These are phyloP conservation scores for Podochytrium sp. DNA, from an alignment of 192 early-diverging fungal genomes.

Conservation along the genomic window DNA sequence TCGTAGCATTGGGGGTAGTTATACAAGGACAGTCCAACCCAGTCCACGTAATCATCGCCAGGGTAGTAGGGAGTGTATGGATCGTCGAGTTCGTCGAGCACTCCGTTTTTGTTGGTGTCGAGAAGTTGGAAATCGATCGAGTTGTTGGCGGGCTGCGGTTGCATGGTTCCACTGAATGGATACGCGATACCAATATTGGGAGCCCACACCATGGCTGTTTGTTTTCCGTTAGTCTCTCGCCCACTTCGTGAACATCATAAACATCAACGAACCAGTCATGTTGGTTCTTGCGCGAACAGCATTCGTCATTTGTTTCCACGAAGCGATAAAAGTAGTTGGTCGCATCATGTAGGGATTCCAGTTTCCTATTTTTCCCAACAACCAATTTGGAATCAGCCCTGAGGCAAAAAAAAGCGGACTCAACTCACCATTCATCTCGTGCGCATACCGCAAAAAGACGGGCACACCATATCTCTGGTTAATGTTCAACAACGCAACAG, in stretches of 20 bases:
- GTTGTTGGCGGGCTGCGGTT: background rate
- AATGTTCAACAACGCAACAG: conserved; percentile 17
- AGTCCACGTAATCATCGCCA: conserved; percentile 41
- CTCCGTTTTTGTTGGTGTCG: conserved; percentile 44
- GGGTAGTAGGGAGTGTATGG: conserved; percentile 44
- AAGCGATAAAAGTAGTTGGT: conserved; percentile 29
- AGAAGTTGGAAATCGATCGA: conserved; percentile 19
- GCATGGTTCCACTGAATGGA: conserved; percentile 2
- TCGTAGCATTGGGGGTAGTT: conserved; percentile 30
- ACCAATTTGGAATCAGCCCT: background rate
- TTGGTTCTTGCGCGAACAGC: conserved; percentile 39
- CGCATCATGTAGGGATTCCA: conserved; percentile 34
- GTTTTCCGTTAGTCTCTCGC: background rate
- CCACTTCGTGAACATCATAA: background rate
- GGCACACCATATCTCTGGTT: conserved; percentile 41
- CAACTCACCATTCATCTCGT: conserved; percentile 58
- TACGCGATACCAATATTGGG: conserved; percentile 48
- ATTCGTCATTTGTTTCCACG: conserved; percentile 34
- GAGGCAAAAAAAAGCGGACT: background rate
- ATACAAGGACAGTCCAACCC: conserved; percentile 37
- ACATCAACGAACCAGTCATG: conserved; percentile 37
- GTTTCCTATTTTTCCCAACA: conserved; percentile 14
- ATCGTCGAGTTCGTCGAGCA: conserved; percentile 25
- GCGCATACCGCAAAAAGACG: conserved; percentile 44
- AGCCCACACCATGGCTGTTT: conserved; percentile 55